These are phyloP conservation scores for Tetrastigma voinierianum DNA, from an alignment of 164 flowering plant genomes.

Conservation along the genomic window DNA sequence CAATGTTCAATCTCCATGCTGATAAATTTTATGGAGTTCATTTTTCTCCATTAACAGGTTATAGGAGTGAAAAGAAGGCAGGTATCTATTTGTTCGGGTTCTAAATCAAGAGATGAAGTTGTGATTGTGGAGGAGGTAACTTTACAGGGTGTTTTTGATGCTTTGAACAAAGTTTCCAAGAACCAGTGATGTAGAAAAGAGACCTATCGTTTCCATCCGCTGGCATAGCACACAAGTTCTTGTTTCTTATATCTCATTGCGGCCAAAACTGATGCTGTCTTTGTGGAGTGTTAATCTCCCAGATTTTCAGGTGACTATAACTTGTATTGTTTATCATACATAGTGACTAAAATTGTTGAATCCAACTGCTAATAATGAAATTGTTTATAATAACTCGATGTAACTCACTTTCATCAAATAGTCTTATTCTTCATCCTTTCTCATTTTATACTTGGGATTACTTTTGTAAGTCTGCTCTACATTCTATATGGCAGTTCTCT, in stretches of 20 bases:
- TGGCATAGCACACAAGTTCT: not conserved
- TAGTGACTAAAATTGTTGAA: too few species aligned
- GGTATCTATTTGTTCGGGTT: constrained; percentile 74
- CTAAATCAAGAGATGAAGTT: constrained; percentile 92
- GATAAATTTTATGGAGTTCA: not conserved
- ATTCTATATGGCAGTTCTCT: too few species aligned
- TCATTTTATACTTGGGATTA: too few species aligned
- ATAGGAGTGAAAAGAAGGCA: constrained; percentile 89
- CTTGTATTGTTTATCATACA: too few species aligned
- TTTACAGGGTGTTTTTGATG: constrained; percentile 60
- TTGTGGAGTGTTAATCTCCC: not conserved
- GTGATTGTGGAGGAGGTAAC: constrained; percentile 81
- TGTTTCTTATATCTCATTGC: not conserved
- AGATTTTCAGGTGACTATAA: too few species aligned
- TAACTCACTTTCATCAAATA: too few species aligned
- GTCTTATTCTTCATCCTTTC: too few species aligned
- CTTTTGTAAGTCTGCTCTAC: too few species aligned
- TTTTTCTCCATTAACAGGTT: constrained; percentile 44
- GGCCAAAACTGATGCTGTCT: not conserved
- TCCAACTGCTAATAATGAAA: too few species aligned
- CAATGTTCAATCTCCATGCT: not conserved
- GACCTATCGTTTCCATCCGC: not conserved
- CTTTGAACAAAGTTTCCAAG: constrained; percentile 54
- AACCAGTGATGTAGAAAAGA: constrained; percentile 20
- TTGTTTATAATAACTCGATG: too few species aligned